Percentiles rank a stretch among this genome's conserved stretches.
These are phyloP conservation scores for Zhuliangozyma blackwelliae DNA, from an alignment of 1,139 yeast species.

Conservation along the genomic window DNA sequence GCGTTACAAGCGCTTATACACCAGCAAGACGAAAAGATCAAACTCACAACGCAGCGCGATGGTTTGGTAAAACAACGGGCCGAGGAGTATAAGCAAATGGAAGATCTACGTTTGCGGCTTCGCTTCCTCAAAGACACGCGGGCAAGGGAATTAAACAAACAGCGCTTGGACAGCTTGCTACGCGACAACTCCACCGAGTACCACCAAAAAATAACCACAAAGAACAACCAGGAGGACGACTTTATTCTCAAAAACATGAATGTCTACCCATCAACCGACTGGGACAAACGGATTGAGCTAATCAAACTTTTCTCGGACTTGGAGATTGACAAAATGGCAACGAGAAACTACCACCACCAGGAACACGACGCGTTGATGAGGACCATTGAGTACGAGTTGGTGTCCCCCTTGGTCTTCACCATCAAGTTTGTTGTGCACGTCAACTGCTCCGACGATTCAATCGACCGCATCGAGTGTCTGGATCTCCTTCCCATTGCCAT, in stretches of 20 bases:
- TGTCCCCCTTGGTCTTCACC: conserved; percentile 22
- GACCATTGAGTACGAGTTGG: conserved; percentile 17
- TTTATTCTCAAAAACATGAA: conserved; percentile 21
- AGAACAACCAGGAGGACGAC: conserved; percentile 18
- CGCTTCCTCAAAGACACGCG: conserved; percentile 16
- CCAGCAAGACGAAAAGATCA: conserved; percentile 19
- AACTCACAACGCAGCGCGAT: conserved; percentile 17
- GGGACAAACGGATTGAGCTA: conserved; percentile 26
- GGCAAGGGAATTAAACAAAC: conserved; percentile 12
- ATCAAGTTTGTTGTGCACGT: conserved; percentile 17
- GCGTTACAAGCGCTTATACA: conserved; percentile 7
- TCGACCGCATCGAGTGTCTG: conserved; percentile 12
- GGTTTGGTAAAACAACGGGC: conserved; percentile 19
- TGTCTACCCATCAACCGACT: conserved; percentile 35
- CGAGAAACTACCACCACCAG: conserved; percentile 10
- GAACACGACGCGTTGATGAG: conserved; percentile 12
- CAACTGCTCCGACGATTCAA: conserved; percentile 14
- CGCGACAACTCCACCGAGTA: conserved; percentile 19
- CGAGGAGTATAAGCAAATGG: conserved; percentile 16
- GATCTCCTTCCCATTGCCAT: conserved; percentile 10
- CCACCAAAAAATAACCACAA: conserved; percentile 6
- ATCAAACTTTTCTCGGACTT: conserved; percentile 26
- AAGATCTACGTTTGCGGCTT: conserved; percentile 16
- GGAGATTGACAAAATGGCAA: conserved; percentile 17
- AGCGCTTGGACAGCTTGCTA: conserved; percentile 18